phyloP scores from a whole-genome alignment of 768 basidiomycete species.

The Podaxis sp. region DNA sequence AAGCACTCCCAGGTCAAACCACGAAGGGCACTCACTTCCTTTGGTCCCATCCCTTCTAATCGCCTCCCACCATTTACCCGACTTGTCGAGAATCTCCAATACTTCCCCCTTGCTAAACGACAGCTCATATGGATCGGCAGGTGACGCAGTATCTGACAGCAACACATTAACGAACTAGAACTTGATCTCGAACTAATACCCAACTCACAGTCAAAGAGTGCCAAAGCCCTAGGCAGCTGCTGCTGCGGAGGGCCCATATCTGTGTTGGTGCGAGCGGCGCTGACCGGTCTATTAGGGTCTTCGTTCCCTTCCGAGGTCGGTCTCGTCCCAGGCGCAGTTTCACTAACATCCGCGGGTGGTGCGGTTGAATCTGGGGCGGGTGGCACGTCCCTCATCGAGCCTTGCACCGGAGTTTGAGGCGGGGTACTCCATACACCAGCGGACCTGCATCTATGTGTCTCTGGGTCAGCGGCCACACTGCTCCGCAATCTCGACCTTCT shows the following conservation, averaged over 20 bases:
- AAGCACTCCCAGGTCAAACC: not conserved
- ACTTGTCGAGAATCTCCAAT: slow-evolving; percentile 74
- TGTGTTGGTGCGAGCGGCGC: not conserved
- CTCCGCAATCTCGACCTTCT: not conserved
- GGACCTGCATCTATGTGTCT: slow-evolving; percentile 31
- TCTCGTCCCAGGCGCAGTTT: not conserved
- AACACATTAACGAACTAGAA: not conserved
- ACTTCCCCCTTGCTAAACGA: slow-evolving; percentile 84
- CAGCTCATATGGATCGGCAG: slow-evolving; percentile 83
- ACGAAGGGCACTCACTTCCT: slow-evolving; percentile 54
- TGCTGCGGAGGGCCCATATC: not conserved
- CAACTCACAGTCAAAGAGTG: slow-evolving; percentile 8
- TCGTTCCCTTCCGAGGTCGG: slow-evolving; percentile 13
- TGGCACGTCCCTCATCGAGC: slow-evolving; percentile 15
- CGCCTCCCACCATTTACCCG: slow-evolving; percentile 85
- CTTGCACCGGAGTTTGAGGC: slow-evolving; percentile 1
- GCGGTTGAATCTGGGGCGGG: not conserved
- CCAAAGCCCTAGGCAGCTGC: not conserved
- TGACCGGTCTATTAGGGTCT: slow-evolving; percentile 3
- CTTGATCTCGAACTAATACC: not conserved
- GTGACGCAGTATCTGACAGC: slow-evolving; percentile 60
- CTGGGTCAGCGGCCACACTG: slow-evolving; percentile 22
- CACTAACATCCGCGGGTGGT: not conserved
- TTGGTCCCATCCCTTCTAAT: slow-evolving; percentile 58
- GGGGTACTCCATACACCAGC: slow-evolving; percentile 18